Conservation (phyloP, 805 yeast species). For the Zygosaccharomyces gambellarensis region DNA sequence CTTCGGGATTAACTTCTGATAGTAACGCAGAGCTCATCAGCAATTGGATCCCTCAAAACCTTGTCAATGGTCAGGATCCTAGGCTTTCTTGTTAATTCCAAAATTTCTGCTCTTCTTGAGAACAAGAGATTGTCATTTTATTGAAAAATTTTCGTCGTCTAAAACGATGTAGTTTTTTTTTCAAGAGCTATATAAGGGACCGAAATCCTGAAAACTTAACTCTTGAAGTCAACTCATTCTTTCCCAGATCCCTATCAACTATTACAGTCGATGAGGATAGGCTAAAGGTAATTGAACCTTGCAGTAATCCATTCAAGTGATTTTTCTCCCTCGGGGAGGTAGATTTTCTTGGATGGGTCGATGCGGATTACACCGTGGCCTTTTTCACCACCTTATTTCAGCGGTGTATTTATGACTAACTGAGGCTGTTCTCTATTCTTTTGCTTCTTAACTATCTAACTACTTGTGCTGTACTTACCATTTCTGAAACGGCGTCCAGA, state of each 20-base stretch:
- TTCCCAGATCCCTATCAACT: slow-evolving; percentile 42
- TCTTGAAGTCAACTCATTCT: neutral
- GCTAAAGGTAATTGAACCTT: slow-evolving; percentile 18
- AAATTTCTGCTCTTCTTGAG: neutral
- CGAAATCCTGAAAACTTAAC: neutral
- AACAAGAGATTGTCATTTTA: neutral
- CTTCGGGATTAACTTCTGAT: slow-evolving; percentile 22
- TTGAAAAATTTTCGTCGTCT: slow-evolving; percentile 14
- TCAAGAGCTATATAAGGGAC: neutral
- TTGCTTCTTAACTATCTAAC: too few relatives aligned
- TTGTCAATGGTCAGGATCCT: neutral
- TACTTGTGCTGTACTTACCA: slow-evolving; percentile 35
- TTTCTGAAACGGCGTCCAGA: slow-evolving; percentile 62
- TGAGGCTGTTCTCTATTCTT: slow-evolving; percentile 30
- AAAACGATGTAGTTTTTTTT: neutral
- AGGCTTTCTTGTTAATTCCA: neutral
- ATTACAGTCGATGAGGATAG: slow-evolving; percentile 56
- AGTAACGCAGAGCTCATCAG: neutral
- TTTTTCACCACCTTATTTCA: slow-evolving; percentile 43
- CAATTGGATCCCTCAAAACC: neutral
- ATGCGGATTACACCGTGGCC: slow-evolving; percentile 52
- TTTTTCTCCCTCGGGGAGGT: slow-evolving; percentile 9
- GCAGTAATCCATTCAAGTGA: slow-evolving; percentile 38
- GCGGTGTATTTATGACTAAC: slow-evolving; percentile 35
- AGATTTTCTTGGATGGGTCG: slow-evolving; percentile 35